Percentiles rank a stretch among this genome's conserved stretches.
These are phyloP conservation scores for Aristolochia fimbriata DNA, from an alignment of 164 flowering plant species.

Conservation along the genomic window DNA sequence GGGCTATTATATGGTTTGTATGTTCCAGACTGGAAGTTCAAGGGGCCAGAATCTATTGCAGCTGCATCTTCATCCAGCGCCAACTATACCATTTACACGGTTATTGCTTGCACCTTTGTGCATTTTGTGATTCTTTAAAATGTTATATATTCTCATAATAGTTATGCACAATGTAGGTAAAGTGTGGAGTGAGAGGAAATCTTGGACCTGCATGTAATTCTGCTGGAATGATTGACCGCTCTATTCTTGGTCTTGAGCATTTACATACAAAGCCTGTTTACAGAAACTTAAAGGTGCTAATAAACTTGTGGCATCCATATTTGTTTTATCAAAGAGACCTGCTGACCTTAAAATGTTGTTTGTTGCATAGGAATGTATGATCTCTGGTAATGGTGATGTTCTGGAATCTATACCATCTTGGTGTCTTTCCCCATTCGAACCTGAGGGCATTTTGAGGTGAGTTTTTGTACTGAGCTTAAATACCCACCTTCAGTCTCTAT, in stretches of 20 bases:
- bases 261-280: constrained; percentile 50
- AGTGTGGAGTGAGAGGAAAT: constrained; percentile 53
- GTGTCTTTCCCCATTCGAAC: constrained; percentile 77
- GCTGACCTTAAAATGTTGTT: not conserved
- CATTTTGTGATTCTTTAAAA: not conserved
- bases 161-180: constrained; percentile 30
- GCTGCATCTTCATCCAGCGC: constrained; percentile 14
- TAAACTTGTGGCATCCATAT: not conserved
- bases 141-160: not conserved
- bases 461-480: not conserved
- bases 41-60: constrained; percentile 19
- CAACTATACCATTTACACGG: constrained; percentile 22
- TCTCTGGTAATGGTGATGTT: constrained; percentile 22
- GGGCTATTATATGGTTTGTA: constrained; percentile 43
- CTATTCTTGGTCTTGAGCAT: constrained; percentile 45
- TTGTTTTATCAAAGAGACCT: not conserved
- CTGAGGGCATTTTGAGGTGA: constrained; percentile 78
- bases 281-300: constrained; percentile 48
- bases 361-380: constrained; percentile 40
- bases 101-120: constrained; percentile 11
- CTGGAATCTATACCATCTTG: constrained; percentile 45
- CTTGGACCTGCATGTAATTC: constrained; percentile 73
- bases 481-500: too few relatives aligned
- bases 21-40: constrained; percentile 69
- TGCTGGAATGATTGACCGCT: constrained; percentile 72